Percentiles rank a stretch among this genome's conserved stretches.
Conservation (phyloP, 2,329 filamentous ascomycete species). For the Diplodia mutila region DNA sequence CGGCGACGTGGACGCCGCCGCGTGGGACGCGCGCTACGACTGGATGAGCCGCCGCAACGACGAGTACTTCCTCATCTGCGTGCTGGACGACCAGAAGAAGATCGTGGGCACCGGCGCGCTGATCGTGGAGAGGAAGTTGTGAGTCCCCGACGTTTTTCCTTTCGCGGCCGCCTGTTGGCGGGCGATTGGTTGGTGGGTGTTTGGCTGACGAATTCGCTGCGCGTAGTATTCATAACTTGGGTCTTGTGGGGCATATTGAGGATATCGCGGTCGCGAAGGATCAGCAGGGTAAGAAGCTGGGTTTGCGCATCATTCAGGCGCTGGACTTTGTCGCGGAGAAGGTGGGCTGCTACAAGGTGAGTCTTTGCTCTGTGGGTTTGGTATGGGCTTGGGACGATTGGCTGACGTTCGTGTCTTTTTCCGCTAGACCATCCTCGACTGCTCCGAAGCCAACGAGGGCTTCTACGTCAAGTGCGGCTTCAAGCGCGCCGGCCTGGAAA, state of each 20-base stretch:
- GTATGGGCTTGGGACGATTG: background rate
- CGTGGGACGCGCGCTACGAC: slow-evolving; percentile 78
- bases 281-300: slow-evolving; percentile 96
- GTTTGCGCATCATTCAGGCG: slow-evolving; percentile 88
- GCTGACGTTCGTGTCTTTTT: background rate
- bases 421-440: slow-evolving; percentile 83
- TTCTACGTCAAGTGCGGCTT: slow-evolving; percentile 99
- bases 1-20: slow-evolving; percentile 75
- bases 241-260: slow-evolving; percentile 91
- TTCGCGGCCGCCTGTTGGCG: too few species aligned
- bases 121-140: slow-evolving; percentile 94
- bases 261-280: slow-evolving; percentile 95
- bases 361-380: slow-evolving; percentile 27
- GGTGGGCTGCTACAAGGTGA: slow-evolving; percentile 88
- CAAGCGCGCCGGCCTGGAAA: slow-evolving; percentile 86
- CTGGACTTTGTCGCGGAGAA: slow-evolving; percentile 85
- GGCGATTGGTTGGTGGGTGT: background rate
- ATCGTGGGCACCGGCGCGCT: slow-evolving; percentile 91
- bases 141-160: background rate
- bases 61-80: slow-evolving; percentile 84
- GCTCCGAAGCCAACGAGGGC: slow-evolving; percentile 92
- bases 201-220: background rate
- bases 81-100: slow-evolving; percentile 70
- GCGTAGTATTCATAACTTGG: slow-evolving; percentile 70
- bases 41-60: slow-evolving; percentile 76